These are phyloP conservation scores for Colletotrichum viniferum DNA, from an alignment of 2,329 filamentous ascomycete species.

Conservation along the genomic window DNA sequence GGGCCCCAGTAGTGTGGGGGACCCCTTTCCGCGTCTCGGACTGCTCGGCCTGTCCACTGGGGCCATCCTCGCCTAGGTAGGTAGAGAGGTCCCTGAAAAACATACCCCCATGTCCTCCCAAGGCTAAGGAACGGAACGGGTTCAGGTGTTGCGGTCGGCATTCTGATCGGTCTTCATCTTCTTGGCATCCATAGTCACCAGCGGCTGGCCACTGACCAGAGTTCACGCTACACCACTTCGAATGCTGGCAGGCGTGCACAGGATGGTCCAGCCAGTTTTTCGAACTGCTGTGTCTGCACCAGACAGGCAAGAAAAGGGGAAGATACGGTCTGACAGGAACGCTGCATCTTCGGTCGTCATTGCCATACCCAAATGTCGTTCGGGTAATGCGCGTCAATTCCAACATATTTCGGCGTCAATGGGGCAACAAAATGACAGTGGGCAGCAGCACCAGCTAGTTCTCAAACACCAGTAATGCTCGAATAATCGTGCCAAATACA, in stretches of 20 bases:
- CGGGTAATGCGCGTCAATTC: slow-evolving; percentile 7
- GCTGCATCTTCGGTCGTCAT: background rate
- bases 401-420: slow-evolving; percentile 7
- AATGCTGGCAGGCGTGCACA: background rate
- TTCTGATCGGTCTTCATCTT: background rate
- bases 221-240: background rate
- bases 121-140: background rate
- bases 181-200: background rate
- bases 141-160: background rate
- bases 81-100: slow-evolving; percentile 1
- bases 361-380: background rate
- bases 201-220: background rate
- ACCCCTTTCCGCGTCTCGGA: slow-evolving; percentile 6
- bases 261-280: background rate
- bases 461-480: background rate
- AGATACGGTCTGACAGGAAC: slow-evolving; percentile 3
- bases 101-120: background rate
- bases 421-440: slow-evolving; percentile 16
- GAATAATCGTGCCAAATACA: slow-evolving; percentile 5
- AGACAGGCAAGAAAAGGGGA: background rate
- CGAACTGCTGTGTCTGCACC: background rate
- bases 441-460: background rate
- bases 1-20: slow-evolving; percentile 5
- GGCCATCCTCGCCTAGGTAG: background rate
- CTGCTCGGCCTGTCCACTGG: slow-evolving; percentile 1